phyloP scores from a whole-genome alignment of 78 protist species.

The Goniomonas avonlea region DNA sequence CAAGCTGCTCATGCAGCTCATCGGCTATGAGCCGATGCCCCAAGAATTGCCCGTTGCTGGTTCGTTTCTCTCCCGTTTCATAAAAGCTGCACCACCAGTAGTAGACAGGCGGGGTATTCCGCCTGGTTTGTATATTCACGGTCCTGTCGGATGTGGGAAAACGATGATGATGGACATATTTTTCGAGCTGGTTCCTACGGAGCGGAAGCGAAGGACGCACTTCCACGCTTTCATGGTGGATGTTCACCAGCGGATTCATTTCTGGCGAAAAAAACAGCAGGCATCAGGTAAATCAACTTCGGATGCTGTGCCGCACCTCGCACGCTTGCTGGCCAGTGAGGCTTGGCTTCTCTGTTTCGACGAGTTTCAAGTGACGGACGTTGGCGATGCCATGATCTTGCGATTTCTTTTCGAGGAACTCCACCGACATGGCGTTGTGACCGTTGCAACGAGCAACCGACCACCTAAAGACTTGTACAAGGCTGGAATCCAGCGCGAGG shows the following conservation, averaged over 20 bases:
- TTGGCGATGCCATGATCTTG: slow-evolving; percentile 84
- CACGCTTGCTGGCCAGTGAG: neutral
- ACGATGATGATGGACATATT: neutral
- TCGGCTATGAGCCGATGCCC: no score
- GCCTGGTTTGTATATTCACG: no score
- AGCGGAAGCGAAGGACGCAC: neutral
- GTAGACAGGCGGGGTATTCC: no score
- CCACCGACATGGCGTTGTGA: slow-evolving; percentile 60
- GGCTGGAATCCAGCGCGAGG: slow-evolving; percentile 73
- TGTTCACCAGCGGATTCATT: no score
- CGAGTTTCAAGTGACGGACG: slow-evolving; percentile 49
- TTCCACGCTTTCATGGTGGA: neutral
- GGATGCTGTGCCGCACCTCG: neutral
- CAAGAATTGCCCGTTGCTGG: no score
- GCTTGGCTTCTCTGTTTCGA: neutral
- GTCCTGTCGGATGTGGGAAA: no score
- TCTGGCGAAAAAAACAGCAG: no score
- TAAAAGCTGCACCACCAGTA: no score
- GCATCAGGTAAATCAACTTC: no score
- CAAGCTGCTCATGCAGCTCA: no score
- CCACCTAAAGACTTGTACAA: slow-evolving; percentile 50
- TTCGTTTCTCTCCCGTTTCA: no score
- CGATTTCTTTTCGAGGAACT: slow-evolving; percentile 59
- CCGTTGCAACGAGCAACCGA: slow-evolving; percentile 81
- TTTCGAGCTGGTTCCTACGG: neutral